phyloP scores from a whole-genome alignment of 2,329 filamentous ascomycete species.

The Penicillium concentricum region DNA sequence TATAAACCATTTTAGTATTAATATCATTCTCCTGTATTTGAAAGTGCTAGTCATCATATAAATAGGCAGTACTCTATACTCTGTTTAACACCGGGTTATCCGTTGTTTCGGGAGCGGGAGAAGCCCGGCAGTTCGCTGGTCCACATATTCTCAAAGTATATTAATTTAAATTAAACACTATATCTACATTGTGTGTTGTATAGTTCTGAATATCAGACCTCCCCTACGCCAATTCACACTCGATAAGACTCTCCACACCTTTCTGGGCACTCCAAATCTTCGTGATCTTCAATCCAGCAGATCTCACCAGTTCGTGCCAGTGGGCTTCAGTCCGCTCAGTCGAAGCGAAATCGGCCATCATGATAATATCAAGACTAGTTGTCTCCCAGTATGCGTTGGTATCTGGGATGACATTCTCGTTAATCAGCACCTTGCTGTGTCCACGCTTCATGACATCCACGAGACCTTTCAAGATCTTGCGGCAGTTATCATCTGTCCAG shows the following conservation, averaged over 20 bases:
- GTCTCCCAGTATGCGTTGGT: slow-evolving; percentile 33
- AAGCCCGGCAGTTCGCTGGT: neutral
- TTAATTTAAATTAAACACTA: neutral
- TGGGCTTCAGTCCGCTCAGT: slow-evolving; percentile 43
- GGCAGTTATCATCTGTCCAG: slow-evolving; percentile 30
- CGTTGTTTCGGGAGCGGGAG: no score
- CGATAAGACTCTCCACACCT: slow-evolving; percentile 27
- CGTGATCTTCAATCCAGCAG: slow-evolving; percentile 38
- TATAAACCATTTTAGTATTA: no score
- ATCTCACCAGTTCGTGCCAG: slow-evolving; percentile 36
- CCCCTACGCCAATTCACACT: slow-evolving; percentile 21
- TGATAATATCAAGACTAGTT: slow-evolving; percentile 42
- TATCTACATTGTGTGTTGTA: neutral
- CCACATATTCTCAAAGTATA: neutral
- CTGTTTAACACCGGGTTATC: no score
- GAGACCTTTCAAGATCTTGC: slow-evolving; percentile 28
- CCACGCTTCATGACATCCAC: slow-evolving; percentile 36
- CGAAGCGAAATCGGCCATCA: slow-evolving; percentile 43
- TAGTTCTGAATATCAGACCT: neutral
- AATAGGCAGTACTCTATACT: no score
- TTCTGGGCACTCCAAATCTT: slow-evolving; percentile 30
- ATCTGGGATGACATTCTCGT: slow-evolving; percentile 45
- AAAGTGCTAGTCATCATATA: no score
- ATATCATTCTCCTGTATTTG: no score
- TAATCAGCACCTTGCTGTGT: slow-evolving; percentile 46